These are phyloP conservation scores for Globisporangium acanthophoron DNA, from an alignment of 352 stramenopile species.

Conservation along the genomic window DNA sequence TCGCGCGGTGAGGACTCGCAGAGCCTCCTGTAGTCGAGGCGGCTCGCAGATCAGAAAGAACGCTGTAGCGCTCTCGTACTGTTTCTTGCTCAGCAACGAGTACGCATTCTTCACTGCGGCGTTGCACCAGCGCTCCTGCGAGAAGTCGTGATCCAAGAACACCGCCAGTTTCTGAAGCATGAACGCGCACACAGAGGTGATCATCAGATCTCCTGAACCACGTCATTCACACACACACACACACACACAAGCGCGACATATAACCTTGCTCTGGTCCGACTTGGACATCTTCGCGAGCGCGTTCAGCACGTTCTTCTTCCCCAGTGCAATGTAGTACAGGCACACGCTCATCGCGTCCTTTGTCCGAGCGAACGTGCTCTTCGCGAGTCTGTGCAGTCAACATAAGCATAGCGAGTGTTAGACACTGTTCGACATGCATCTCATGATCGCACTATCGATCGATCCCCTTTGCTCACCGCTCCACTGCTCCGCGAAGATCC, in stretches of 20 bases:
- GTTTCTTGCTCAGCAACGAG: conserved; percentile 91
- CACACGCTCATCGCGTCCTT: conserved; percentile 74
- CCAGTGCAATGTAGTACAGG: conserved; percentile 69
- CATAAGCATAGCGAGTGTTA: background rate
- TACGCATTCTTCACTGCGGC: conserved; percentile 95
- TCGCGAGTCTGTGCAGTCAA: conserved; percentile 41
- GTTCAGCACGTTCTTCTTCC: conserved; percentile 73
- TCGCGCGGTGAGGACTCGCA: conserved; percentile 86
- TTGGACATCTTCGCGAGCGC: conserved; percentile 75
- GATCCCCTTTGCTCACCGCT: conserved; percentile 25
- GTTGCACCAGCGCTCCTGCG: conserved; percentile 70
- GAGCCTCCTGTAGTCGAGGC: conserved; percentile 88
- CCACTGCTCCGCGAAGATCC: conserved; percentile 57
- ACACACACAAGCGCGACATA: background rate
- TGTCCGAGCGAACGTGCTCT: conserved; percentile 53
- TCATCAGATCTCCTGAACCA: background rate
- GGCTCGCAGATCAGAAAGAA: conserved; percentile 94
- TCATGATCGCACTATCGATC: background rate
- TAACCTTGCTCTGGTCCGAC: conserved; percentile 63
- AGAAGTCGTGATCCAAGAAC: conserved; percentile 81
- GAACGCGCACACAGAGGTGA: background rate
- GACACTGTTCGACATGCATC: background rate
- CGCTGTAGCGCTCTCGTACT: conserved; percentile 83
- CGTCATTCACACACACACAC: background rate
- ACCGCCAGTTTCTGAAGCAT: conserved; percentile 47